phyloP scores from a whole-genome alignment of 1,139 yeast species.

The Geotrichum reessii region DNA sequence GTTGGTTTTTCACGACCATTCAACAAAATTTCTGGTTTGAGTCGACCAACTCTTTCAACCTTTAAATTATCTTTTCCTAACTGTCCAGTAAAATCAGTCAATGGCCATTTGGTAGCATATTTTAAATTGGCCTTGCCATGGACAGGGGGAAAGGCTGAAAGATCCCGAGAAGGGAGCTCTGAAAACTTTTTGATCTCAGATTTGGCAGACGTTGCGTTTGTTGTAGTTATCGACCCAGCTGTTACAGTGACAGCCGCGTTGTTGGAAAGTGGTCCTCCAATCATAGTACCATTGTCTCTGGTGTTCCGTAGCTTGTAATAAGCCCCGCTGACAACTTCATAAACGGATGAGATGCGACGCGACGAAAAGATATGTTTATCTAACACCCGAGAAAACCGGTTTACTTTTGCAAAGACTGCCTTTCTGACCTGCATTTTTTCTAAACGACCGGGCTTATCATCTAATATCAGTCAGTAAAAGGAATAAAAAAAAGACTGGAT shows the following conservation, averaged over 20 bases:
- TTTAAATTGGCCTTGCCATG: background rate
- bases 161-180: background rate
- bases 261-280: background rate
- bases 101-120: background rate
- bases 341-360: background rate
- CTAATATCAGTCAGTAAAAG: background rate
- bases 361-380: background rate
- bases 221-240: no score
- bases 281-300: background rate
- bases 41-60: background rate
- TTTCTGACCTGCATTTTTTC: background rate
- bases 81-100: background rate
- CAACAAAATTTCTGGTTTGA: background rate
- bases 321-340: background rate
- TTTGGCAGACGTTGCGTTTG: no score
- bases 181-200: background rate
- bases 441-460: background rate
- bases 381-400: background rate
- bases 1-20: background rate
- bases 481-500: no score
- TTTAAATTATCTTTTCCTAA: no score
- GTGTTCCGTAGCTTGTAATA: background rate
- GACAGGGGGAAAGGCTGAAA: background rate
- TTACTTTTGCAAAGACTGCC: background rate
- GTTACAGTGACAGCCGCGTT: background rate